These are phyloP conservation scores for Talaromyces funiculosus DNA, from an alignment of 2,329 filamentous ascomycete species.

Conservation along the genomic window DNA sequence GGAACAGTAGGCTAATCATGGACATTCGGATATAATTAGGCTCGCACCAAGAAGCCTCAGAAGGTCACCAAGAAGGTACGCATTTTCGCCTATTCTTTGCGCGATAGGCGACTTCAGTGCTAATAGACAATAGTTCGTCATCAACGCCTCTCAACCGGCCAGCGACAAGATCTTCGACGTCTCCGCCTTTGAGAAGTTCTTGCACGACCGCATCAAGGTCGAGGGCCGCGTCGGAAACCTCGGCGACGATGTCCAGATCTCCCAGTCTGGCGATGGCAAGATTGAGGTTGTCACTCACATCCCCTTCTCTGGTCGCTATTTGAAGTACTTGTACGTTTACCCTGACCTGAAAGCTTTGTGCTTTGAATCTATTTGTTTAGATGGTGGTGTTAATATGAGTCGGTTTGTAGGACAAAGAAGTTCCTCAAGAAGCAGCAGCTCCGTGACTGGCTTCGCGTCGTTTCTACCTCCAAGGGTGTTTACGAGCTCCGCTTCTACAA, in stretches of 20 bases:
- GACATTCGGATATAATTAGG: slow-evolving; percentile 39
- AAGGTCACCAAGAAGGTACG: slow-evolving; percentile 47
- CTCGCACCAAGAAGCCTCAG: slow-evolving; percentile 43
- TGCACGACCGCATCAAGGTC: slow-evolving; percentile 99
- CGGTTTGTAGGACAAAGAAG: slow-evolving; percentile 81
- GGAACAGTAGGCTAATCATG: slow-evolving; percentile 92
- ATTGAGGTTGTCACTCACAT: slow-evolving; percentile 97
- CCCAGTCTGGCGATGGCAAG: slow-evolving; percentile 90
- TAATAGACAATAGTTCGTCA: slow-evolving; percentile 67
- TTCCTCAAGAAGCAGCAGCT: slow-evolving; percentile 99
- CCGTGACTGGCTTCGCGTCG: slow-evolving; percentile 98
- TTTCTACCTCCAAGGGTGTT: slow-evolving; percentile 94
- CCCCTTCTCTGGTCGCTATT: slow-evolving; percentile 96
- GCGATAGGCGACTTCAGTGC: neutral
- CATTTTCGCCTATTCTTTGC: neutral
- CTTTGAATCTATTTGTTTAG: too few relatives aligned
- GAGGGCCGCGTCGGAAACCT: slow-evolving; percentile 98
- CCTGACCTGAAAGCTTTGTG: neutral
- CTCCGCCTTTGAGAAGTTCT: slow-evolving; percentile 98
- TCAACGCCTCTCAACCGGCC: slow-evolving; percentile 97
- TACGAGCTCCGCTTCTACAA: slow-evolving; percentile 99
- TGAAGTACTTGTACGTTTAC: slow-evolving; percentile 91
- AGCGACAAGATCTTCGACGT: slow-evolving; percentile 99
- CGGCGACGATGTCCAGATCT: slow-evolving; percentile 85
- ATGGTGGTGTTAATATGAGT: neutral